Conservation (phyloP, 352 stramenopile genomes). For the Nothophytophthora sp. region DNA sequence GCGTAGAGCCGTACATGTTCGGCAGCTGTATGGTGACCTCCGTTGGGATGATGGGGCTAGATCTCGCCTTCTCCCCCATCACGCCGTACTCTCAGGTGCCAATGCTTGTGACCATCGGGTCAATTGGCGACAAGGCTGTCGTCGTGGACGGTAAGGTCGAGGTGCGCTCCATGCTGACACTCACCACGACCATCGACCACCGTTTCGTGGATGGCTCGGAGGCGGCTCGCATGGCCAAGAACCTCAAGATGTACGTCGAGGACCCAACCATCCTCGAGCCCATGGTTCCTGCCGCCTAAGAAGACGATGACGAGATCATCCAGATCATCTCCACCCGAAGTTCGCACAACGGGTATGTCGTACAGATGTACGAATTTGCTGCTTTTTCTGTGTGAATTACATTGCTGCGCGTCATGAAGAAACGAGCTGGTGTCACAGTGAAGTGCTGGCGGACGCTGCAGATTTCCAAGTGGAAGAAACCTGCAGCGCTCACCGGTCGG, state of each 20-base stretch:
- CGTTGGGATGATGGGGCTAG: conserved; percentile 71
- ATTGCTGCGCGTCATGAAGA: not conserved
- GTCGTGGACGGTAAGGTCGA: conserved; percentile 61
- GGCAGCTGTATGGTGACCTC: conserved; percentile 73
- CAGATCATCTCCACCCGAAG: not conserved
- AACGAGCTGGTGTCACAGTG: too few species aligned
- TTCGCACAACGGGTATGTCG: conserved; percentile 7
- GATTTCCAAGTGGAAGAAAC: conserved; percentile 20
- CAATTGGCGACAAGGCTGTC: conserved; percentile 63
- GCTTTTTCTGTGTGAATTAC: not conserved
- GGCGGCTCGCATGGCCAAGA: conserved; percentile 55
- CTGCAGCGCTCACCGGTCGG: not conserved
- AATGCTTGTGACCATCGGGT: conserved; percentile 70
- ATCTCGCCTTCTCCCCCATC: conserved; percentile 66
- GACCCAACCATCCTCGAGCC: conserved; percentile 54
- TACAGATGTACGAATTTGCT: not conserved
- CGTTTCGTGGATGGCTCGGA: conserved; percentile 69
- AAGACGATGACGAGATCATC: not conserved
- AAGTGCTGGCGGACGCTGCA: not conserved
- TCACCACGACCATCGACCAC: conserved; percentile 77
- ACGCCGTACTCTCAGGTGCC: conserved; percentile 63
- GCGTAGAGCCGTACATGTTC: conserved; percentile 76
- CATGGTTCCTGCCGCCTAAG: conserved; percentile 28
- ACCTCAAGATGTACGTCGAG: conserved; percentile 52
- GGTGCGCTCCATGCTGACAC: conserved; percentile 59